These are phyloP conservation scores for Elasticomyces elasticus DNA, from an alignment of 495 filamentous ascomycete genomes.

Conservation along the genomic window DNA sequence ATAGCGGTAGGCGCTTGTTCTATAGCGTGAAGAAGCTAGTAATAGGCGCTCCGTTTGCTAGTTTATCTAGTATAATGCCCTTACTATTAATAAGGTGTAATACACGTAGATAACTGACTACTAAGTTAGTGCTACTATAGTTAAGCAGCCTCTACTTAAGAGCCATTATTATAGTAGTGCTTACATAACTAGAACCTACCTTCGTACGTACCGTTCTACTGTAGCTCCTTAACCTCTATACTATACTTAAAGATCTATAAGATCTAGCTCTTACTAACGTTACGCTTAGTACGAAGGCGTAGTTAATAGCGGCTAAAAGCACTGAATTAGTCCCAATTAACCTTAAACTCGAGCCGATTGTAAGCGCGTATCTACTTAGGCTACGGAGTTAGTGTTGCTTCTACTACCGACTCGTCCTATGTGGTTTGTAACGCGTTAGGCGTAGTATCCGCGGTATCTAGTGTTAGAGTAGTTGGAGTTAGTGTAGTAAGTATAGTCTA, in stretches of 20 bases:
- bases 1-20: background rate
- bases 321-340: background rate
- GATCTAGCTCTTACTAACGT: background rate
- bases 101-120: background rate
- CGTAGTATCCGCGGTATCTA: background rate
- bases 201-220: background rate
- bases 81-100: background rate
- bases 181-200: conserved; percentile 7
- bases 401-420: background rate
- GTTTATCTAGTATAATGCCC: background rate
- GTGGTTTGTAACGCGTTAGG: background rate
- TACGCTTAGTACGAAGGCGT: background rate
- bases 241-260: conserved; percentile 8
- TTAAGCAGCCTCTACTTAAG: background rate
- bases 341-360: background rate
- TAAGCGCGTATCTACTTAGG: background rate
- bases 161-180: background rate
- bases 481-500: background rate
- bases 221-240: background rate
- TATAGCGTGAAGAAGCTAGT: background rate
- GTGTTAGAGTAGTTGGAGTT: background rate
- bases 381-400: background rate
- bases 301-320: background rate
- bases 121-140: background rate
- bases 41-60: background rate